Evolutionary conservation across 1,284 basidiomycete genomes (phyloP), one percentile per base, ranked within the genome.

Genomic region (Ustilago cynodontis): DNA sequence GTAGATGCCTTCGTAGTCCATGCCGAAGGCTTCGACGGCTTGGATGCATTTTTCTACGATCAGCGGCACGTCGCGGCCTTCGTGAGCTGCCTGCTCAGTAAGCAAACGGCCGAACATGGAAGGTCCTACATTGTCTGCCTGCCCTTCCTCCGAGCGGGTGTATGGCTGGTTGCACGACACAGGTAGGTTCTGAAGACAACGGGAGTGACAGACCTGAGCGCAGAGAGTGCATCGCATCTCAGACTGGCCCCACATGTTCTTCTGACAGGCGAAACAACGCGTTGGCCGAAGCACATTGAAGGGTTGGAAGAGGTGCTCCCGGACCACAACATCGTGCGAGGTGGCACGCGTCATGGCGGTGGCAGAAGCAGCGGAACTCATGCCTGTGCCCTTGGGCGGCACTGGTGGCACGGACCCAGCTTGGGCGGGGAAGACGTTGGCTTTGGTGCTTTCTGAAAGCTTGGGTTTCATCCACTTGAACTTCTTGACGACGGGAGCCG

Each of bases 211-310:
- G 18, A 76, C 77, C 41, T 80, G 79, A 18, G 75, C 68, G 51
- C 83, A 85, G 14, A 78, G 65, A 70, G 91, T 90, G 85, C 96
- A 99, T 35, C 93, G 91, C 65, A 94, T 89, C 86, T 90, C 89
- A 60, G 95, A 94, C 41, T 95, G 91, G 6, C 96, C 96, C 95
- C 95, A 99, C 92, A 99, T 92, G 88, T 98, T 99, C 84, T 98
- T 97, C 43, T 92, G 92, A 85, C 96, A 99, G 65, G 96, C 92
- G 83, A 98, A 95, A 85, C 96, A 99, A 51, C 94, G 89, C 18
- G 93, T 92, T 64, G 97, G 93, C 35, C 95, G 90, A 70, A 99
- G 88, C 24, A 95, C 91, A 82, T 92, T 96, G 82, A 94, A 89
- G 71, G 93, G 94, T 85, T 95, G 93, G 89, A 98, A 98, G 68